Base-by-base conservation (phyloP, 768 basidiomycete genomes). In the Pholiota conissans region DNA sequence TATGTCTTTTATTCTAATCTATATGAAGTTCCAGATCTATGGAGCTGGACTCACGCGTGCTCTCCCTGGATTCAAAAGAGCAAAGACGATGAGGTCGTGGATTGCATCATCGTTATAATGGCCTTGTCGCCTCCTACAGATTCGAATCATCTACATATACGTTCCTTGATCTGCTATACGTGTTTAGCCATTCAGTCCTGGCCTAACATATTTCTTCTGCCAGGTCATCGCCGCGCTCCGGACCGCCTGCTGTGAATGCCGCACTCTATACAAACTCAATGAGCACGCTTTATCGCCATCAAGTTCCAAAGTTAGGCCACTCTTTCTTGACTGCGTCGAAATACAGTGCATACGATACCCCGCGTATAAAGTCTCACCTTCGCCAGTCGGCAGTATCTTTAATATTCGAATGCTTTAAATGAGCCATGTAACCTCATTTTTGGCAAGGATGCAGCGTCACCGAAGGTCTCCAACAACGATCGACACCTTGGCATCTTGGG, bases 1-100 rank as follows among this genome's bases (percentile, higher is more conserved):
- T 60, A 60, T 56, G 30, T 57, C 30, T 39, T 39, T 18, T 50
- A 46, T 54, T 32, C 49, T 48, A 48, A 58, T 58, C 49, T 52
- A 49, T 52, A 49, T 24, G 42, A 45, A 18, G 18, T 45, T 45
- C n/a, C 42, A 45, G 42, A 45, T 45, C 28, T 29, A n/a, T 49
- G 28, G 24, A 16, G 27, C 9, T 11, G 20, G 14, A 49, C 14
- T 16, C 48, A 11, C 20, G 42, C 11, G 18, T 22, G 11, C 5
- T 13, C 30, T 6, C 30, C 30, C 6, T 32, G 6, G 30, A 13
- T 32, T 32, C 30, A 13, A 32, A 6, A 32, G n/a, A n/a, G n/a
- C n/a, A n/a, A n/a, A n/a, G n/a, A n/a, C n/a, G n/a, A n/a, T n/a
- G n/a, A n/a, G n/a, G n/a, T n/a, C n/a, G n/a, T n/a, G n/a, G n/a